These are phyloP conservation scores for Knufia fluminis DNA, from an alignment of 2,329 filamentous ascomycete genomes.

Conservation along the genomic window DNA sequence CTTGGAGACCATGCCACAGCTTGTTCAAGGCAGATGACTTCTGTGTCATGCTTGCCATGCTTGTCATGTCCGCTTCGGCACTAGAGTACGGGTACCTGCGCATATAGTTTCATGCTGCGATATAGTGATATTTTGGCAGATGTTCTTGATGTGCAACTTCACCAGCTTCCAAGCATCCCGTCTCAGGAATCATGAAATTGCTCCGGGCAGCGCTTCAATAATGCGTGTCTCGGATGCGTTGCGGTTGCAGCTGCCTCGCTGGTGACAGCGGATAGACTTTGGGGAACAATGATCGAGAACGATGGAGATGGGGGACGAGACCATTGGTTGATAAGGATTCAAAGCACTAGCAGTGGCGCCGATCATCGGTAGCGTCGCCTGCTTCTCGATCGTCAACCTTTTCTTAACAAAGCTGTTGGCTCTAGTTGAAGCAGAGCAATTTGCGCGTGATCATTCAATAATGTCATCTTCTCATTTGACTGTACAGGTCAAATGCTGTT, in stretches of 20 bases:
- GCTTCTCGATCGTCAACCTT: no score
- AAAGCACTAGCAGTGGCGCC: no score
- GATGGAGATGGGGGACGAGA: no score
- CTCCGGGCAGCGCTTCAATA: no score
- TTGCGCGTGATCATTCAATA: not conserved
- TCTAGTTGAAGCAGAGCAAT: not conserved
- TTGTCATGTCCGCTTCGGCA: slow-evolving; percentile 9
- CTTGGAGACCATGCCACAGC: slow-evolving; percentile 7
- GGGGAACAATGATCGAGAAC: no score
- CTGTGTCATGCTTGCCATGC: slow-evolving; percentile 26
- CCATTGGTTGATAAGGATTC: no score
- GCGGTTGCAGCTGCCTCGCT: no score
- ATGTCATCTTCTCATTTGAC: not conserved
- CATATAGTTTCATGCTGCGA: not conserved
- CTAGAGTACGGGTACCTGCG: slow-evolving; percentile 4
- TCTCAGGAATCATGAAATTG: no score
- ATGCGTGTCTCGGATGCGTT: not conserved
- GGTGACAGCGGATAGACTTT: no score
- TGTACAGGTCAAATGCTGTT: not conserved
- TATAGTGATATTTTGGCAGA: not conserved
- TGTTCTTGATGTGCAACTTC: not conserved
- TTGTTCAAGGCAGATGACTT: slow-evolving; percentile 12
- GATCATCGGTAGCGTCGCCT: no score
- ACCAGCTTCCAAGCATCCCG: no score
- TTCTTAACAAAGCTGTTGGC: no score